Conservation (phyloP, 2,329 filamentous ascomycete species). For the Cladophialophora chaetospira region DNA sequence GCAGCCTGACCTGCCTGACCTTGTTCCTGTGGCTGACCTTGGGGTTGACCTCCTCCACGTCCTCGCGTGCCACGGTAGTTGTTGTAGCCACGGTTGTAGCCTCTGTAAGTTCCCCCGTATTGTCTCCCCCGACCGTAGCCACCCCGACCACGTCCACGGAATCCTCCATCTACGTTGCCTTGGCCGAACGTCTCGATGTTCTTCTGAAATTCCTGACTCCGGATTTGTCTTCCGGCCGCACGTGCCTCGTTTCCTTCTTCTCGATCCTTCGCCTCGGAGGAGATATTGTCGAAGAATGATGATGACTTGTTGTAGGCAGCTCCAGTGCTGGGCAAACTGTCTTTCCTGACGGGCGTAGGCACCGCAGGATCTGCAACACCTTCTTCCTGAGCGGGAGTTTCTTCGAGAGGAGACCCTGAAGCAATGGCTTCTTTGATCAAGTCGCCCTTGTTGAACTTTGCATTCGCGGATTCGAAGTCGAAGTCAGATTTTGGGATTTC, state of each 20-base stretch:
- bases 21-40: constrained; percentile 18
- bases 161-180: constrained; percentile 86
- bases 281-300: constrained; percentile 98
- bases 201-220: constrained; percentile 87
- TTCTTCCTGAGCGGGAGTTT: constrained; percentile 46
- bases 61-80: constrained; percentile 28
- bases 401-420: constrained; percentile 67
- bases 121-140: constrained; percentile 60
- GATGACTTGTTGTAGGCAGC: constrained; percentile 79
- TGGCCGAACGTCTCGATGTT: constrained; percentile 98
- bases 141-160: constrained; percentile 76
- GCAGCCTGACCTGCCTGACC: constrained; percentile 12
- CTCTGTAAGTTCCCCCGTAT: constrained; percentile 51
- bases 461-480: constrained; percentile 84
- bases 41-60: constrained; percentile 25
- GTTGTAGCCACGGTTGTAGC: constrained; percentile 35
- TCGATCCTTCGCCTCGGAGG: constrained; percentile 87
- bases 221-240: constrained; percentile 81
- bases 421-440: constrained; percentile 86
- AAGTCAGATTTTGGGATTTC: constrained; percentile 90
- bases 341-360: constrained; percentile 40
- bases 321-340: constrained; percentile 38
- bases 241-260: constrained; percentile 69
- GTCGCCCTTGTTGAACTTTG: constrained; percentile 86
- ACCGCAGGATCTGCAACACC: constrained; percentile 30